Evolutionary conservation across 2,329 filamentous ascomycete genomes (phyloP).

Genomic region (Fusarium pseudocircinatum): DNA sequence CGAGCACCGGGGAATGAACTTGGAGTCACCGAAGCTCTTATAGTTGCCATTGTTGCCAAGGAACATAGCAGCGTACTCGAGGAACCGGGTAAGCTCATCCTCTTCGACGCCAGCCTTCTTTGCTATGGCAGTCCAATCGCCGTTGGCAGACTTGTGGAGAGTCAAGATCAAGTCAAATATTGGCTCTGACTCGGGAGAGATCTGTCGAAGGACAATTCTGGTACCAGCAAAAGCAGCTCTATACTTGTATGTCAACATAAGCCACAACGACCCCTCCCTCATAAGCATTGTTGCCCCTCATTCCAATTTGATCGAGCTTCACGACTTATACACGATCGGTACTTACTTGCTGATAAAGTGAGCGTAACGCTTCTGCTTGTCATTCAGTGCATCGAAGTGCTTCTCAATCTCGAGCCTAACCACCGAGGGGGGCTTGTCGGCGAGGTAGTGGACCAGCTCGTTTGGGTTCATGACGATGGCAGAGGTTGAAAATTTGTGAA

Average conservation of each 20-base stretch:
- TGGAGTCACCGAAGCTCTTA: conserved; percentile 86
- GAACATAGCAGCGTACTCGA: conserved; percentile 82
- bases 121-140: conserved; percentile 76
- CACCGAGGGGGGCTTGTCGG: conserved; percentile 88
- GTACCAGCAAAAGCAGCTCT: conserved; percentile 82
- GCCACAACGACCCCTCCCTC: conserved; percentile 14
- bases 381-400: conserved; percentile 82
- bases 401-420: conserved; percentile 90
- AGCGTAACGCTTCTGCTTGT: conserved; percentile 87
- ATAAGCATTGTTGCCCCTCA: conserved; percentile 21
- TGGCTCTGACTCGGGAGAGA: conserved; percentile 81
- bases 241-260: conserved; percentile 12
- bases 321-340: neutral
- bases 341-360: conserved; percentile 84
- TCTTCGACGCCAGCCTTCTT: conserved; percentile 71
- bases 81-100: conserved; percentile 72
- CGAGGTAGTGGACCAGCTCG: conserved; percentile 80
- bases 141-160: conserved; percentile 71
- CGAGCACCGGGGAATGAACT: conserved; percentile 79
- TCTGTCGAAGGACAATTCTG: conserved; percentile 81
- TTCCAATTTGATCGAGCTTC: neutral
- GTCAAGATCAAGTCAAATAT: conserved; percentile 85
- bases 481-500: conserved; percentile 46
- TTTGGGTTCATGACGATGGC: conserved; percentile 63
- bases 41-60: conserved; percentile 86